These are phyloP conservation scores for Candida peoriensis DNA, from an alignment of 805 yeast species.

Conservation along the genomic window DNA sequence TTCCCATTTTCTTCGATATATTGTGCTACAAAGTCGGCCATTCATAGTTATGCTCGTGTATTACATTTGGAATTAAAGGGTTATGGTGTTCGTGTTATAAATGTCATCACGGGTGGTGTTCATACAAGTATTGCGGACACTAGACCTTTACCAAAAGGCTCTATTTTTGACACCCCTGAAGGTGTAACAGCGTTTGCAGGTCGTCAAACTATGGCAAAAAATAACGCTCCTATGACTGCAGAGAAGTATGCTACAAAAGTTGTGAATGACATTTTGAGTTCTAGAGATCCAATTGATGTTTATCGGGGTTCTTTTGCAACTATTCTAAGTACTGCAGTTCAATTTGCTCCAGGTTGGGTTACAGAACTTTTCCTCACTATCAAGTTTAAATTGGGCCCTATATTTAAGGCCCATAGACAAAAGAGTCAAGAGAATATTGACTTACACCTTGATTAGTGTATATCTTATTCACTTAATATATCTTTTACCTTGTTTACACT, in stretches of 20 bases:
- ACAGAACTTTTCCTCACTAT: slow-evolving; percentile 35
- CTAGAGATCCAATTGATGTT: slow-evolving; percentile 39
- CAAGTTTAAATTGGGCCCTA: slow-evolving; percentile 36
- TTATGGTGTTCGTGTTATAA: slow-evolving; percentile 65
- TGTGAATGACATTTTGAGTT: slow-evolving; percentile 41
- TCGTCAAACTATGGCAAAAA: slow-evolving; percentile 55
- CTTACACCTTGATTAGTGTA: slow-evolving; percentile 17
- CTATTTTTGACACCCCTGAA: slow-evolving; percentile 48
- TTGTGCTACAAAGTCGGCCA: slow-evolving; percentile 68
- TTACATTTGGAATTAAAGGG: slow-evolving; percentile 66
- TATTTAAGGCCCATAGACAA: slow-evolving; percentile 26
- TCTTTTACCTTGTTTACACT: no score
- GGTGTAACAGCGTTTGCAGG: slow-evolving; percentile 42
- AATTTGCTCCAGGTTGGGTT: slow-evolving; percentile 42
- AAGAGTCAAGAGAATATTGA: slow-evolving; percentile 14
- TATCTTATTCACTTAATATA: no score
- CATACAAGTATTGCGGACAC: slow-evolving; percentile 64
- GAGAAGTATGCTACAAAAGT: slow-evolving; percentile 53
- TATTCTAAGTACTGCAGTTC: slow-evolving; percentile 29
- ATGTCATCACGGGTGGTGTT: slow-evolving; percentile 74
- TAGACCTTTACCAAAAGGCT: slow-evolving; percentile 50
- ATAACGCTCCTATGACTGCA: slow-evolving; percentile 55
- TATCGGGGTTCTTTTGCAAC: slow-evolving; percentile 51
- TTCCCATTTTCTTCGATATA: slow-evolving; percentile 70
- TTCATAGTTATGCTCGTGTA: slow-evolving; percentile 63